These are phyloP conservation scores for Lipomyces oligophaga DNA, from an alignment of 805 yeast genomes.

Conservation along the genomic window DNA sequence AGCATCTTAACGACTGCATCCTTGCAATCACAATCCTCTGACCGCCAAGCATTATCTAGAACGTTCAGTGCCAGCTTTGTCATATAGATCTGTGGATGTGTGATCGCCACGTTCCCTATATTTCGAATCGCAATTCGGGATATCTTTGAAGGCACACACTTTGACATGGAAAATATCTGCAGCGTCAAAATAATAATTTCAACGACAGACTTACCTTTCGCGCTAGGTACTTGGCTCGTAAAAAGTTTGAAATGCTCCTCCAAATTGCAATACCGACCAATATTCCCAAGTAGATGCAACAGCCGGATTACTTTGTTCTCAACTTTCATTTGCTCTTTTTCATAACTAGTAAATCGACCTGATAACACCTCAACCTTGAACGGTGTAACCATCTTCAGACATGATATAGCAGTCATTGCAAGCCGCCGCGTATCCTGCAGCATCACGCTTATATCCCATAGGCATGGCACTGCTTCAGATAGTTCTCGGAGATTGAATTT, in stretches of 20 bases:
- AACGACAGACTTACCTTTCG: conserved; percentile 40
- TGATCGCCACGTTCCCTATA: conserved; percentile 54
- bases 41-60: conserved; percentile 51
- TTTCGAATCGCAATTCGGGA: conserved; percentile 55
- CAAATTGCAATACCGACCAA: conserved; percentile 68
- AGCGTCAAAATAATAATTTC: conserved; percentile 58
- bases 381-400: conserved; percentile 51
- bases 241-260: conserved; percentile 46
- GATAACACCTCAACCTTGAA: conserved; percentile 38
- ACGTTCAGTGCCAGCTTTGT: conserved; percentile 51
- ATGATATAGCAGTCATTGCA: conserved; percentile 61
- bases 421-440: conserved; percentile 48
- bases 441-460: conserved; percentile 53
- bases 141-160: conserved; percentile 37
- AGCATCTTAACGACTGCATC: conserved; percentile 56
- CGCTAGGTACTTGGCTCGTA: conserved; percentile 40
- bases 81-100: conserved; percentile 64
- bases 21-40: conserved; percentile 43
- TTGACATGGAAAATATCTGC: conserved; percentile 48
- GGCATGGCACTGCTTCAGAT: conserved; percentile 69
- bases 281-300: conserved; percentile 60
- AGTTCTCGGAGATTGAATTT: conserved; percentile 58
- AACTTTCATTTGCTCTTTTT: conserved; percentile 6
- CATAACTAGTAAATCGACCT: conserved; percentile 11
- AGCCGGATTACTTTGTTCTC: conserved; percentile 54